Evolutionary conservation across 2,329 filamentous ascomycete genomes (phyloP), one percentile per base, ranked within the genome.

Genomic region (Fusarium sp.): DNA sequence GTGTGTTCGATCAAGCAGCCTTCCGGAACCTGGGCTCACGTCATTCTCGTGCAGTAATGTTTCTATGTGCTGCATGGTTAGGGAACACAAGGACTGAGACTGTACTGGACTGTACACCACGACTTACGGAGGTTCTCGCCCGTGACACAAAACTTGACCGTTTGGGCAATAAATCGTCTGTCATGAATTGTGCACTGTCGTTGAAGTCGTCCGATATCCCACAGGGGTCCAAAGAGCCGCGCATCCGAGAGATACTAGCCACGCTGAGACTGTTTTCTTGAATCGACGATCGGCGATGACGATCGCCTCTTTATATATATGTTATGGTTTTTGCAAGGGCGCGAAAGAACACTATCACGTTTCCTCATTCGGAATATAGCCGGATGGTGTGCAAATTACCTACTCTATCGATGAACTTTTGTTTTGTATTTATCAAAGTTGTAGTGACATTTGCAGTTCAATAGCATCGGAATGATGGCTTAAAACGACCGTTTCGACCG

Each of bases 391-490:
- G 16, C 16, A 27, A 16, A 52, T 12, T n/a, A n/a, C n/a, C n/a
- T 13, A 6, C 16, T 25, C 22, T 20, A 27, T 37, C 16, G 12
- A 40, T 20, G 24, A 25, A 18, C 44, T 55, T 40, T 47, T 44
- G 22, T 27, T 32, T 42, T 20, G 34, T 22, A 24, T 18, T 24
- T n/a, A n/a, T 34, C 30, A 25, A 47, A 32, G 27, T 32, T 44
- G 18, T 11, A 37, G 32, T 61, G 40, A 47, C 45, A 47, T 53
- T 55, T 44, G 40, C 25, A 18, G 44, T 18, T 40, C 56, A 49
- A 55, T 66, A 66, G 63, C 30, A 61, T 22, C 54, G 63, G 63
- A 54, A 40, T 52, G 14, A 16, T 52, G 13, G 29, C 37, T 52
- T n/a, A 52, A 57, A 42, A 48, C 25, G 51, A 65, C 42, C 29